Evolutionary conservation across 2,329 filamentous ascomycete genomes (phyloP).

Genomic region (Ophiostoma angusticollis): DNA sequence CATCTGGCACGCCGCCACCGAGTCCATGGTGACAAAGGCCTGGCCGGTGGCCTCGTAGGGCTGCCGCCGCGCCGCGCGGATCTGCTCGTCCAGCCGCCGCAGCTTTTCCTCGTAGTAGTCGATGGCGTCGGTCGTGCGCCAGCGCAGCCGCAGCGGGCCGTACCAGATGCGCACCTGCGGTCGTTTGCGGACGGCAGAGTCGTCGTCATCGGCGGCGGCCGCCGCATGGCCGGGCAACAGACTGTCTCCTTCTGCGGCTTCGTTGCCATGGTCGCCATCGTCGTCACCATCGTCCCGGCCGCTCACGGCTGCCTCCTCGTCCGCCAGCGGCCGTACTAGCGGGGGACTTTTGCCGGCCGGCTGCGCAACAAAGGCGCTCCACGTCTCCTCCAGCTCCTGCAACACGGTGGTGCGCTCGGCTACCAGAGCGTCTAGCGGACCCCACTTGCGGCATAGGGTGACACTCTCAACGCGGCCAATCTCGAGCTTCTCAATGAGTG

Average conservation of each 20-base stretch:
- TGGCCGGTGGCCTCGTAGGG: slow-evolving; percentile 67
- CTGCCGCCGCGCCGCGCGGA: slow-evolving; percentile 56
- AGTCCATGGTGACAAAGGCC: slow-evolving; percentile 96
- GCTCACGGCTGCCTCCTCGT: slow-evolving; percentile 23
- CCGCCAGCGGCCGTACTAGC: slow-evolving; percentile 19
- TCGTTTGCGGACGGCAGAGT: slow-evolving; percentile 24
- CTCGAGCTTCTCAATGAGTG: slow-evolving; percentile 73
- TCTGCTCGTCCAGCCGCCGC: slow-evolving; percentile 62
- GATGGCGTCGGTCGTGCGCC: slow-evolving; percentile 71
- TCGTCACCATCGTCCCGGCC: slow-evolving; percentile 13
- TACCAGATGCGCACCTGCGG: slow-evolving; percentile 68
- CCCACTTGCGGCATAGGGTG: slow-evolving; percentile 78
- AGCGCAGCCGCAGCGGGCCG: slow-evolving; percentile 60
- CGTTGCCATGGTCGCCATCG: slow-evolving; percentile 8
- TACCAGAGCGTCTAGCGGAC: slow-evolving; percentile 62
- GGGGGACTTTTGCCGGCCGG: slow-evolving; percentile 13
- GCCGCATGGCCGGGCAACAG: slow-evolving; percentile 38
- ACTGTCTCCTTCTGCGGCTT: slow-evolving; percentile 43
- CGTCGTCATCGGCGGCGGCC: slow-evolving; percentile 25
- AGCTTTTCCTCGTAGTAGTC: slow-evolving; percentile 88
- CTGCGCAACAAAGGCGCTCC: slow-evolving; percentile 62
- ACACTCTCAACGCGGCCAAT: slow-evolving; percentile 87
- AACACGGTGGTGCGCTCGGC: slow-evolving; percentile 51
- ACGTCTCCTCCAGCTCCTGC: slow-evolving; percentile 66
- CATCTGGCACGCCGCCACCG: slow-evolving; percentile 86